Evolutionary conservation across 768 basidiomycete genomes (phyloP), one percentile per base, ranked within the genome.

Genomic region (Leccinum ochraceum): DNA sequence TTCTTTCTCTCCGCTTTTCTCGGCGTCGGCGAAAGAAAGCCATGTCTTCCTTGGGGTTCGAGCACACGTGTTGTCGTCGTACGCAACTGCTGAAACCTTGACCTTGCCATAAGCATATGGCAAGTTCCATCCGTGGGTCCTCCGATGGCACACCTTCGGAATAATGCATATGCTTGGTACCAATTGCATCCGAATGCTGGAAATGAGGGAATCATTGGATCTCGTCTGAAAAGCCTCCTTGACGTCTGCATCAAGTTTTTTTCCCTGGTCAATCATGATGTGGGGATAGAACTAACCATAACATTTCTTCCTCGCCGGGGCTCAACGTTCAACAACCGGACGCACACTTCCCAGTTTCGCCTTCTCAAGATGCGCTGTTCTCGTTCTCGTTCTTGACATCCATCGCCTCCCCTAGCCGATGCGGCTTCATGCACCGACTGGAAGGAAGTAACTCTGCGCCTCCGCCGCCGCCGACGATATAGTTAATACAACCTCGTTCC

Each of bases 61-160:
- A 17, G 24, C 9, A 28, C 22, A 22, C 56, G 63, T 26, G 26
- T 48, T 7, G 51, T 32, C 6, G 36, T 44, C 44, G 44, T 20
- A 60, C 48, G 46, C 50, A 22, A 53, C 61, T 37, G n/a, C 51
- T n/a, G 32, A 36, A 54, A 30, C 50, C 22, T 62, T 28, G 28
- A 28, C 28, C 28, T 28, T 28, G 28, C 26, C 20, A 22, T 53
- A 53, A 1, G 22, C 22, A 22, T 22, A 22, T 3, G 28, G 46
- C 22, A 7, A 17, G 22, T 53, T 17, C 22, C 22, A 22, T 22
- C 42, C 42, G 22, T 22, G 22, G 22, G 22, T 36, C 13, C 28
- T 44, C 44, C 44, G n/a, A 44, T 44, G 28, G 44, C 10, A 44
- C n/a, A 20, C 42, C 36, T 30, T 66, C 52, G 59, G 53, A 39